phyloP scores from a whole-genome alignment of 2,329 filamentous ascomycete genomes.

The Berkeleyomyces rouxiae region DNA sequence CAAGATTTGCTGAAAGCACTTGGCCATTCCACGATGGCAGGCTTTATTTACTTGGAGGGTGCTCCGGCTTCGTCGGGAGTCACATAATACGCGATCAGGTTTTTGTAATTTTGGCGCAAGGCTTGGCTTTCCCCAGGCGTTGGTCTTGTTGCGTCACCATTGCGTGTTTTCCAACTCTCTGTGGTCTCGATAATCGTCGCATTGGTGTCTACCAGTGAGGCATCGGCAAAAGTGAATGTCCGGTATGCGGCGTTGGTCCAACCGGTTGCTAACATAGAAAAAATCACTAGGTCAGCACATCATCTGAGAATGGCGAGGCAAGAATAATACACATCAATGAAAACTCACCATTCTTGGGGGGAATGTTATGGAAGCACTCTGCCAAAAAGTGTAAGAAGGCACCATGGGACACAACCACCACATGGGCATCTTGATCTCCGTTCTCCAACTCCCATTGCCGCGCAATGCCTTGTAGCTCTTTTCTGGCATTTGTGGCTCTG shows the following conservation, averaged over 20 bases:
- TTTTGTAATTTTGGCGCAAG: conserved; percentile 24
- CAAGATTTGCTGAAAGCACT: background rate
- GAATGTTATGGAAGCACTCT: conserved; percentile 55
- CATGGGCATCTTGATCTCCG: conserved; percentile 36
- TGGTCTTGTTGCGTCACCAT: conserved; percentile 25
- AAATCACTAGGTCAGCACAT: background rate
- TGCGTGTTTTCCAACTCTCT: conserved; percentile 30
- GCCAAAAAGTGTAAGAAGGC: conserved; percentile 75
- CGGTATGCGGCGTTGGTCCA: conserved; percentile 62
- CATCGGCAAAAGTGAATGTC: conserved; percentile 45
- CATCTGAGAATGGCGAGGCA: background rate
- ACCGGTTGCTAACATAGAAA: conserved; percentile 38
- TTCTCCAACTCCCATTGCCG: conserved; percentile 27
- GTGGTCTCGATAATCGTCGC: conserved; percentile 32
- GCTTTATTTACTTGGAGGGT: background rate
- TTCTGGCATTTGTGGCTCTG: conserved; percentile 43
- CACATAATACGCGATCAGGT: conserved; percentile 23
- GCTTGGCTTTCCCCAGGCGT: conserved; percentile 31
- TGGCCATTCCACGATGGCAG: background rate
- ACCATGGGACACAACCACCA: conserved; percentile 67
- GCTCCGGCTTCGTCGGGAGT: conserved; percentile 17
- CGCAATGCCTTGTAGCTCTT: conserved; percentile 36
- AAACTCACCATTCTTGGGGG: conserved; percentile 25
- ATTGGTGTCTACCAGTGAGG: conserved; percentile 30
- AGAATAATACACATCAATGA: background rate